phyloP scores from a whole-genome alignment of 2,329 filamentous ascomycete species.

The Alternaria panax region DNA sequence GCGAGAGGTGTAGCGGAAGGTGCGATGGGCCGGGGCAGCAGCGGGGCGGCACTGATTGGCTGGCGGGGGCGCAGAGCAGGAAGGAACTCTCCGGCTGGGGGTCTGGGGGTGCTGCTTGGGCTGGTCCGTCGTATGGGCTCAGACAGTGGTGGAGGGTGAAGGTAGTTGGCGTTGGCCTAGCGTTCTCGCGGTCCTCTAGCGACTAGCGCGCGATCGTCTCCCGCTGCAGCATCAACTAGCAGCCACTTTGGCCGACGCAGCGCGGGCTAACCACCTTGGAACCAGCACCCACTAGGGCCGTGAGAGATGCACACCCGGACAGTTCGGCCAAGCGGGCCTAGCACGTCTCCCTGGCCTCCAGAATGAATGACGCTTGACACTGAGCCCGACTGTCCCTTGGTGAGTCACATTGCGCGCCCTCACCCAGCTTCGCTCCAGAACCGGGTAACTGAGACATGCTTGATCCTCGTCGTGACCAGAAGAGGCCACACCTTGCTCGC shows the following conservation, averaged over 20 bases:
- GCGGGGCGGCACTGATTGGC: slow-evolving; percentile 42
- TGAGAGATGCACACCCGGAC: not conserved
- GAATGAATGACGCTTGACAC: slow-evolving; percentile 8
- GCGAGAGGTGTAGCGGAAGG: not conserved
- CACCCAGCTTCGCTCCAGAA: slow-evolving; percentile 6
- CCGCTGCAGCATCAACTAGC: slow-evolving; percentile 21
- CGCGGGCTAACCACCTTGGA: too few species aligned
- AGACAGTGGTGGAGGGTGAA: slow-evolving; percentile 11
- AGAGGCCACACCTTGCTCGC: slow-evolving; percentile 38
- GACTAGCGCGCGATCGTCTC: slow-evolving; percentile 29
- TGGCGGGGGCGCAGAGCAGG: slow-evolving; percentile 18
- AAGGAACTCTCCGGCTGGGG: not conserved
- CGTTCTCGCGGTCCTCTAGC: slow-evolving; percentile 2
- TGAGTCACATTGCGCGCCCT: slow-evolving; percentile 42
- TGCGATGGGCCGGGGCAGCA: slow-evolving; percentile 15
- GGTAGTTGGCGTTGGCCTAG: slow-evolving; percentile 5
- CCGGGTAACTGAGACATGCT: slow-evolving; percentile 28
- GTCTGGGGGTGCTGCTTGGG: not conserved
- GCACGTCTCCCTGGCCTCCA: not conserved
- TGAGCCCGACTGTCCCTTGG: slow-evolving; percentile 17
- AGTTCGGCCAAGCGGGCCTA: slow-evolving; percentile 5
- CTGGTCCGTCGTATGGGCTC: slow-evolving; percentile 3
- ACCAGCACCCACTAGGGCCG: too few species aligned
- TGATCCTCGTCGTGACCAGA: slow-evolving; percentile 37
- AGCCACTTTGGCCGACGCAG: not conserved